Conservation (phyloP, 2,329 filamentous ascomycete genomes). For the Fusarium secorum region DNA sequence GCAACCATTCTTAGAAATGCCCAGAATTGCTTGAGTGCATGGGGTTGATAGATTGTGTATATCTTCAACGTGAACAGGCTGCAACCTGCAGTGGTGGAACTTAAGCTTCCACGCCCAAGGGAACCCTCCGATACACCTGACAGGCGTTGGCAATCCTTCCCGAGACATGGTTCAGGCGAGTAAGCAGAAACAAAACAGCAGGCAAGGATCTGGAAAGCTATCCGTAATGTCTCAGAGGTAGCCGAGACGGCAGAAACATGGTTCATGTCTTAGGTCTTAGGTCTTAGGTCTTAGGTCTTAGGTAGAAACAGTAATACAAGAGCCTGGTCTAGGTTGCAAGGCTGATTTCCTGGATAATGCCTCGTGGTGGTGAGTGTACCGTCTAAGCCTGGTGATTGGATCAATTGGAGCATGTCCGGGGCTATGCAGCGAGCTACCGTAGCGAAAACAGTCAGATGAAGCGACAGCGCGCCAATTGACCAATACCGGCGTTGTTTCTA, state of each 20-base stretch:
- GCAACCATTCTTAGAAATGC: constrained; percentile 19
- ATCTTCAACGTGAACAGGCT: constrained; percentile 5
- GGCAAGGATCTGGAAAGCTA: constrained; percentile 16
- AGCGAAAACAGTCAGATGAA: constrained; percentile 31
- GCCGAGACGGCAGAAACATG: constrained; percentile 26
- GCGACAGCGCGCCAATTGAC: constrained; percentile 35
- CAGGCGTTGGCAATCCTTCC: constrained; percentile 26
- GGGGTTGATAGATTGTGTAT: constrained; percentile 2
- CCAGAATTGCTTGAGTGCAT: background rate
- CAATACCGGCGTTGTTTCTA: constrained; percentile 27
- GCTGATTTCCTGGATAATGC: constrained; percentile 35
- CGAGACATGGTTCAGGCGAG: constrained; percentile 24
- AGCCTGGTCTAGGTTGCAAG: constrained; percentile 24
- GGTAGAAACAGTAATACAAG: background rate
- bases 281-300: constrained; percentile 5
- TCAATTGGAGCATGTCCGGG: constrained; percentile 14
- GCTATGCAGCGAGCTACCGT: constrained; percentile 32
- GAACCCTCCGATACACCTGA: background rate
- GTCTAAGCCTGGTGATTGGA: constrained; percentile 17
- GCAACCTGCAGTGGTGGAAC: constrained; percentile 22
- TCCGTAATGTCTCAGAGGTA: constrained; percentile 26
- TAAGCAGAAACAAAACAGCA: constrained; percentile 8
- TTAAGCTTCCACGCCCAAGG: background rate
- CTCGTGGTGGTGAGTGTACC: constrained; percentile 24
- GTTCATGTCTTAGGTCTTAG: constrained; percentile 7